phyloP scores from a whole-genome alignment of 805 yeast species.

The Lipomyces spencermartinsiae region DNA sequence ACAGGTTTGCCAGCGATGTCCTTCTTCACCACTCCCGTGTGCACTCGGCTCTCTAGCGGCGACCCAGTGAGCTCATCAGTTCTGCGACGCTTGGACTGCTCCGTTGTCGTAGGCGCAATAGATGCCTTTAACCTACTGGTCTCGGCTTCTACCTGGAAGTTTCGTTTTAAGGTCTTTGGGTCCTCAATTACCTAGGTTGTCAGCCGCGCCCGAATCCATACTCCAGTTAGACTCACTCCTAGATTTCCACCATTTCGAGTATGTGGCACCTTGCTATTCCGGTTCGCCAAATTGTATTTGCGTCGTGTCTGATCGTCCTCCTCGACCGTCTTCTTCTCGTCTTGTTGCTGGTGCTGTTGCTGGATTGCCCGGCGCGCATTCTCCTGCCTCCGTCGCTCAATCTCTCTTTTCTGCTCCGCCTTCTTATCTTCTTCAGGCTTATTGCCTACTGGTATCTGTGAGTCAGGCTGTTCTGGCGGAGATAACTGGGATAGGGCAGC shows the following conservation, averaged over 20 bases:
- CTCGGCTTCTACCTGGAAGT: constrained; percentile 23
- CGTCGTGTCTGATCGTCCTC: constrained; percentile 25
- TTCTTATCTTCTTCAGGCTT: constrained; percentile 24
- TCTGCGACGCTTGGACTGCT: constrained; percentile 34
- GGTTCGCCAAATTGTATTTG: constrained; percentile 20
- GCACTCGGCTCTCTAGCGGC: constrained; percentile 22
- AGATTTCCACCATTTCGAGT: constrained; percentile 22
- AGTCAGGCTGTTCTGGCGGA: neutral
- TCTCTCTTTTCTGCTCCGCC: constrained; percentile 32
- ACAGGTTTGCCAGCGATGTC: constrained; percentile 4
- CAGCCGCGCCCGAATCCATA: neutral
- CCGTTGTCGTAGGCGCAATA: constrained; percentile 14
- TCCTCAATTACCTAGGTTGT: neutral
- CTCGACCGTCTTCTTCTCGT: constrained; percentile 18
- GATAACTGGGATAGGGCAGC: constrained; percentile 11
- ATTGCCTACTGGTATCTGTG: neutral
- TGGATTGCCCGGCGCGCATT: constrained; percentile 28
- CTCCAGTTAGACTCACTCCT: constrained; percentile 9
- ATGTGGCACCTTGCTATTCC: constrained; percentile 28
- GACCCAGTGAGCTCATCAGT: constrained; percentile 31
- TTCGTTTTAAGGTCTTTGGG: constrained; percentile 27
- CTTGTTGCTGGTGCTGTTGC: constrained; percentile 26
- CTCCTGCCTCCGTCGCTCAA: constrained; percentile 36
- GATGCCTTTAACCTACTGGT: constrained; percentile 10
- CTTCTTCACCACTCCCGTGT: constrained; percentile 22